phyloP scores from a whole-genome alignment of 2,329 filamentous ascomycete species.

The Clonostachys rosea region DNA sequence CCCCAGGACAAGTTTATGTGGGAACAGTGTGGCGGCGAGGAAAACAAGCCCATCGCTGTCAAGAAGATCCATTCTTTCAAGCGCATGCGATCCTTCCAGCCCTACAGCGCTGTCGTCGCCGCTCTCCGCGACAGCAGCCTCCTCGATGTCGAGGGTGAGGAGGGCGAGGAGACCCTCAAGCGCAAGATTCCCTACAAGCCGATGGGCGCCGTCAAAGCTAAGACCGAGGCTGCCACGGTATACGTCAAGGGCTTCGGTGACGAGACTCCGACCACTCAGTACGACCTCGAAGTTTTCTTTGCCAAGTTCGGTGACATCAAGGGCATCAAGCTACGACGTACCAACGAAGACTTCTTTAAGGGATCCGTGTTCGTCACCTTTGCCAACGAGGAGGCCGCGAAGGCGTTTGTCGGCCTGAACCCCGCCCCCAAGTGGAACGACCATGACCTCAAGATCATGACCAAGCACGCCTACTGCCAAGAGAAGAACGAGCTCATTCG shows the following conservation, averaged over 20 bases:
- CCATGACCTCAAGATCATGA: slow-evolving; percentile 74
- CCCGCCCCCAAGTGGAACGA: slow-evolving; percentile 82
- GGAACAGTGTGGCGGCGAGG: slow-evolving; percentile 67
- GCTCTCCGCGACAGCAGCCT: slow-evolving; percentile 75
- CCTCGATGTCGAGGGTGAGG: slow-evolving; percentile 69
- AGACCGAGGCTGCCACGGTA: slow-evolving; percentile 68
- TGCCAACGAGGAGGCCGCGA: slow-evolving; percentile 68
- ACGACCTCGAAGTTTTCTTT: slow-evolving; percentile 93
- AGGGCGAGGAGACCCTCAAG: slow-evolving; percentile 66
- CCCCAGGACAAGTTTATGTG: slow-evolving; percentile 85
- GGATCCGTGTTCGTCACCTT: slow-evolving; percentile 97
- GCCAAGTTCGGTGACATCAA: slow-evolving; percentile 73
- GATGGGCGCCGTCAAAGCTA: slow-evolving; percentile 53
- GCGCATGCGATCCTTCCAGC: slow-evolving; percentile 93
- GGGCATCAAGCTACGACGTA: slow-evolving; percentile 81
- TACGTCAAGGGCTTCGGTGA: slow-evolving; percentile 94
- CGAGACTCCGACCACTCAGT: slow-evolving; percentile 79
- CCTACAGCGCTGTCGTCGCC: slow-evolving; percentile 75
- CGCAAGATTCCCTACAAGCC: slow-evolving; percentile 71
- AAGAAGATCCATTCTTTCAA: slow-evolving; percentile 81
- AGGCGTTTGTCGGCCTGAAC: slow-evolving; percentile 76
- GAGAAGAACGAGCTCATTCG: slow-evolving; percentile 70
- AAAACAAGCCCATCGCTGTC: slow-evolving; percentile 78
- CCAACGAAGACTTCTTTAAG: slow-evolving; percentile 74
- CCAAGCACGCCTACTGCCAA: slow-evolving; percentile 83